Evolutionary conservation across 2,329 filamentous ascomycete genomes (phyloP).

Genomic region (Diaporthe eres): DNA sequence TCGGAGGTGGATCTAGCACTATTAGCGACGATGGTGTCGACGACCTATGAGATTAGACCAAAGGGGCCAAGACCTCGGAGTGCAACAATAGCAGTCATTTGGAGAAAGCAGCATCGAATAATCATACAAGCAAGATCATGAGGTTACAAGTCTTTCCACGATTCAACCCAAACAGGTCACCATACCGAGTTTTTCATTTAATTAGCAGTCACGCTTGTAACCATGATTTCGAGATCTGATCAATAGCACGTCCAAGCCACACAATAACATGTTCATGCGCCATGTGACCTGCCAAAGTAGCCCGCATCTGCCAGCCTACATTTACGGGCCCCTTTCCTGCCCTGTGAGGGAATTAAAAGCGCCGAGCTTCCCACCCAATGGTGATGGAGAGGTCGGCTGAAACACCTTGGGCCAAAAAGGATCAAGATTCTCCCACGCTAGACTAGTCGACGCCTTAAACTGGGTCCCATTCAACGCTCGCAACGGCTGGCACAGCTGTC

Average conservation of each 20-base stretch:
- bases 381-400: not conserved
- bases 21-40: slow-evolving; percentile 57
- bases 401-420: not conserved
- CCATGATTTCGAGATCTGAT: not conserved
- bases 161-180: not conserved
- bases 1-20: slow-evolving; percentile 66
- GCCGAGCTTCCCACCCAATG: not conserved
- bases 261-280: not conserved
- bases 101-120: not conserved
- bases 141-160: not conserved
- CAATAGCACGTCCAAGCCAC: not conserved
- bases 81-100: not conserved
- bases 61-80: not conserved
- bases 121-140: not conserved
- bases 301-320: not conserved
- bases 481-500: not conserved
- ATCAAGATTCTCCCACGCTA: not conserved
- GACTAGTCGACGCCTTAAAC: not conserved
- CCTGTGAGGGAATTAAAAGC: not conserved
- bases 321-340: not conserved
- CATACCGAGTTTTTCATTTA: not conserved
- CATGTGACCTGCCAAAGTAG: slow-evolving; percentile 1
- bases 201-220: not conserved
- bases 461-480: slow-evolving; percentile 7
- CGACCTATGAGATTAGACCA: slow-evolving; percentile 35